Percentiles rank a stretch among this genome's conserved stretches.
Evolutionary conservation across 768 basidiomycete genomes (phyloP).

Genomic region (Lentinula aciculospora): DNA sequence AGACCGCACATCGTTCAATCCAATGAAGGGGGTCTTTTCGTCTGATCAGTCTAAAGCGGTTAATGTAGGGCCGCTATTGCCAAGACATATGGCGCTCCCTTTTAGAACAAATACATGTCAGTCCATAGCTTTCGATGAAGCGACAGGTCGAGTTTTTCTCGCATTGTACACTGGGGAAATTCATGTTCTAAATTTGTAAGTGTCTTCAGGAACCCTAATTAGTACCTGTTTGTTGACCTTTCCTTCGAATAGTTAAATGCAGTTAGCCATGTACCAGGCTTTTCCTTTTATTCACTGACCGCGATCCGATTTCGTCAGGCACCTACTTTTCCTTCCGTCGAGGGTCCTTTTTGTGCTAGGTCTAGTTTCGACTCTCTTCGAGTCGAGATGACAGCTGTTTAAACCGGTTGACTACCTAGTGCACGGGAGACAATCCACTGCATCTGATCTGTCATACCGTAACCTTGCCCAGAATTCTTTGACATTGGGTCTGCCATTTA

Average conservation of each 20-base stretch:
- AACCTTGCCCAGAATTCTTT: too few species aligned
- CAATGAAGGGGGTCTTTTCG: conserved; percentile 48
- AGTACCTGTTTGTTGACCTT: not conserved
- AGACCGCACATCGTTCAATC: conserved; percentile 20
- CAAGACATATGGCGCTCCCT: conserved; percentile 42
- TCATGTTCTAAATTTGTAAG: conserved; percentile 38
- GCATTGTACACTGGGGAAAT: conserved; percentile 49
- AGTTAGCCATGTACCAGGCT: too few species aligned
- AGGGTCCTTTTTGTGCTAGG: too few species aligned
- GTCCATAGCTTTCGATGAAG: conserved; percentile 51
- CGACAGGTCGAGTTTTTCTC: conserved; percentile 43
- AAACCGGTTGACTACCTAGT: too few species aligned
- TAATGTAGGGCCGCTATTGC: conserved; percentile 33
- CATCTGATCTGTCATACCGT: too few species aligned
- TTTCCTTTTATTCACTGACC: too few species aligned
- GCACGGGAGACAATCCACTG: too few species aligned
- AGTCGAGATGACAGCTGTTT: too few species aligned
- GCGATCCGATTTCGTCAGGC: too few species aligned
- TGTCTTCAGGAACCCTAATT: not conserved
- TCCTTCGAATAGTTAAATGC: not conserved
- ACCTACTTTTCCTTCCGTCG: too few species aligned
- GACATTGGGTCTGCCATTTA: too few species aligned
- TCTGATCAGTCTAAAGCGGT: conserved; percentile 14
- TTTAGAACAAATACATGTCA: conserved; percentile 41
- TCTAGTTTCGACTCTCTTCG: too few species aligned